These are phyloP conservation scores for Mucor circinelloides DNA, from an alignment of 371 early-diverging fungal genomes.

Conservation along the genomic window DNA sequence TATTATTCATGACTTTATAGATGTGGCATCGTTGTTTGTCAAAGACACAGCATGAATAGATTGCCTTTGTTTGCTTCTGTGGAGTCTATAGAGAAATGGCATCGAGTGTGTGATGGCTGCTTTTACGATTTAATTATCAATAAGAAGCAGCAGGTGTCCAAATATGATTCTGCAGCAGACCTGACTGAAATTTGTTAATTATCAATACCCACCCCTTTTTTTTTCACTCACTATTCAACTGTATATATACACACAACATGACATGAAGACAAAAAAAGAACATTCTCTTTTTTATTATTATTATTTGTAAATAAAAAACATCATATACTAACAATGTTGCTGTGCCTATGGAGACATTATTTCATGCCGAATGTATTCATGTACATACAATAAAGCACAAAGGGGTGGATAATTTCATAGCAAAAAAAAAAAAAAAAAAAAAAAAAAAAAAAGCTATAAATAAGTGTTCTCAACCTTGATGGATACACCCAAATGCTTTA, in stretches of 20 bases:
- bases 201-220: background rate
- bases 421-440: too few species aligned
- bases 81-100: conserved; percentile 11
- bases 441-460: too few species aligned
- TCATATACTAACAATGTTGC: background rate
- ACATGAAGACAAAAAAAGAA: background rate
- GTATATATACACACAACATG: background rate
- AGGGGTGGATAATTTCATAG: background rate
- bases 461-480: too few species aligned
- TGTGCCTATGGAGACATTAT: too few species aligned
- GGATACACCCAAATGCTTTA: too few species aligned
- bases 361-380: background rate
- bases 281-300: background rate
- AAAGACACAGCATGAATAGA: conserved; percentile 28
- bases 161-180: background rate
- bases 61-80: conserved; percentile 17
- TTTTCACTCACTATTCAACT: background rate
- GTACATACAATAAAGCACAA: background rate
- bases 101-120: conserved; percentile 30
- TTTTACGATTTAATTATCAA: conserved; percentile 18
- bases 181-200: background rate
- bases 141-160: background rate
- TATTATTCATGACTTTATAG: background rate
- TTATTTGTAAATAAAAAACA: background rate
- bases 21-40: conserved; percentile 28